Conservation (phyloP, 371 early-diverging fungal genomes). For the Mucor indicus region DNA sequence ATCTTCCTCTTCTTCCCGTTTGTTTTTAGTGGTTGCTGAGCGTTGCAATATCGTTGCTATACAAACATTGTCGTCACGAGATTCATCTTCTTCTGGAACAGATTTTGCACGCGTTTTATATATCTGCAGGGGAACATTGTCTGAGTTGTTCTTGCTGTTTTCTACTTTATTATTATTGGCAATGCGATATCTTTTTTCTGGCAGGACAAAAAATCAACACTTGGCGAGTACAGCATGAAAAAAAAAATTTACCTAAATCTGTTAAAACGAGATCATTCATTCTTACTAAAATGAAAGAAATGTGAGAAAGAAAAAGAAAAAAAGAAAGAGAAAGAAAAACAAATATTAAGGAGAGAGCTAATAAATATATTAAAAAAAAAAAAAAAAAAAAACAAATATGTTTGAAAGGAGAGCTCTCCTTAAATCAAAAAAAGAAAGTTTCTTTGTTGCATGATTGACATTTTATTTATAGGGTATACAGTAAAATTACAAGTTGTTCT, state of each 20-base stretch:
- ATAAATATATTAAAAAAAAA: too few relatives aligned
- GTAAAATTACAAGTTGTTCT: slow-evolving; percentile 41
- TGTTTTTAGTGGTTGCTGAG: slow-evolving; percentile 8
- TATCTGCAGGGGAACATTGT: slow-evolving; percentile 20
- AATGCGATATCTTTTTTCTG: slow-evolving; percentile 7
- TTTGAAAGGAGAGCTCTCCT: too few relatives aligned
- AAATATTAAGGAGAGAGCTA: too few relatives aligned
- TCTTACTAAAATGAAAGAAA: not conserved
- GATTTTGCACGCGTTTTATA: slow-evolving; percentile 14
- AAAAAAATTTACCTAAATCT: not conserved
- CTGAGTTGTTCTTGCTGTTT: not conserved
- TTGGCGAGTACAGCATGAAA: not conserved
- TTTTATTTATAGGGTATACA: slow-evolving; percentile 19
- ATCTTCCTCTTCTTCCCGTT: slow-evolving; percentile 14
- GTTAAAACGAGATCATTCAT: not conserved
- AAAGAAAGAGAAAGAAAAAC: too few relatives aligned
- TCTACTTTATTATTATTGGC: not conserved
- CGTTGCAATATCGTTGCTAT: slow-evolving; percentile 25
- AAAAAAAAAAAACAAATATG: not conserved
- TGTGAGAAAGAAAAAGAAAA: too few relatives aligned
- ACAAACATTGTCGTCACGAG: slow-evolving; percentile 31
- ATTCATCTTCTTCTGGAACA: slow-evolving; percentile 16
- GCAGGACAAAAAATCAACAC: too few relatives aligned
- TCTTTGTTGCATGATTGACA: too few relatives aligned
- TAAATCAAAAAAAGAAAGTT: too few relatives aligned